Evolutionary conservation across 108 stramenopile species (phyloP), one percentile per base, ranked within the genome.

Genomic region (Parietichytrium sp.): DNA sequence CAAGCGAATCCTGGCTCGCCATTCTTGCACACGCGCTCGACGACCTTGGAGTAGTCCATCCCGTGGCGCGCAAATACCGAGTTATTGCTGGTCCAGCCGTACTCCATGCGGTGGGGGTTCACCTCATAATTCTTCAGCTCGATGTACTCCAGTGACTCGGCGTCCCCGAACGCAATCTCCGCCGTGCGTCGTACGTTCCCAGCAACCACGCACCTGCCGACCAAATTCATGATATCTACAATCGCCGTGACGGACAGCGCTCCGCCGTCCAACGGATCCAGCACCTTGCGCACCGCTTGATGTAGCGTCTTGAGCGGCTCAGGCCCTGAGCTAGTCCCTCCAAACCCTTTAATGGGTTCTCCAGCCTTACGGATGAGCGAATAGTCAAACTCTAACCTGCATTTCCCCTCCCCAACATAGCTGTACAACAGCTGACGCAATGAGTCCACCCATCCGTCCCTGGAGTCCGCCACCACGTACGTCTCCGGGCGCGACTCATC

Each of bases 1-100:
- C 89, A 89, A 1, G 89, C 89, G 45, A 89, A 89, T 18, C 89
- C 89, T 3, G 89, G 89, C 80, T 89, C 89, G 26, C 89, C 89
- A 30, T 89, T 89, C 29, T 25, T 18, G 45, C 18, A 18, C 15
- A 89, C 83, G 27, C 88, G 84, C 45, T 88, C 86, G 38, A 81
- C 84, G 26, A 87, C 85, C 25, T 18, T 15, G 13, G 55, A n/a
- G 83, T 89, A 89, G 78, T 88, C 88, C 89, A 89, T 89, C 55
- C 89, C 89, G 3, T 87, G 83, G 29, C 27, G 42, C 18, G 85
- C 86, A 72, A 88, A 83, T 42, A 88, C 86, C 42, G 81, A 83
- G 49, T 89, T 89, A 82, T 89, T 89, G 79, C 55, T 79, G 25
- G 89, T 88, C 89, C 89, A 89, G 4, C 87, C 89, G 47, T 80